Base-by-base conservation (phyloP, 2,329 filamentous ascomycete species). In the Nannizzia gypsea region DNA sequence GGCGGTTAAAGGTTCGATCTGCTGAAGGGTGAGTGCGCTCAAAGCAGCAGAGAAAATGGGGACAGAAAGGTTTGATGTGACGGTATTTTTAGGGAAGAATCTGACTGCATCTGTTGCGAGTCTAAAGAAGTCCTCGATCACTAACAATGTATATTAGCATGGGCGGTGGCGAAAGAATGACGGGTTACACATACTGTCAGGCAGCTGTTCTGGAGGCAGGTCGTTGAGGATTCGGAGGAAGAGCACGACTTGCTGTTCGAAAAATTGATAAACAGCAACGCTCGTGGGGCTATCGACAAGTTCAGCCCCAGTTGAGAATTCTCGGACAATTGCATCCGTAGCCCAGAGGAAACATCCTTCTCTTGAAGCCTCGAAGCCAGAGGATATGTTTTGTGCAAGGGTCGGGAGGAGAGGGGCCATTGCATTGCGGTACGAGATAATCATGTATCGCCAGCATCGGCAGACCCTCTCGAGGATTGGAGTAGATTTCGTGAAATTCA, bases 341-440 rank as follows among this genome's bases (percentile, higher is more conserved):
- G 93, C 92, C 93, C 93, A 99, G n/a, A 99, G 80, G 80, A 99
- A 99, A 72, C 92, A 96, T 11, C 93, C 93, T 74, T 99, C 92
- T 62, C 86, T 83, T 9, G 92, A 96, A 17, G 83, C 81, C 59
- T 87, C 82, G 71, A 99, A 99, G 3, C 92, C 91, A 64, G 81
- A 81, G 0, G 89, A 89, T 60, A 99, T 82, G 73, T 92, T 95
- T 67, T 92, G 88, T 17, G 93, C 95, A 74, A 99, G 84, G 20
- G 84, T 82, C 0, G 88, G 88, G 50, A 99, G 80, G 52, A 99
- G 77, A 24, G 92, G 90, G 13, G 87, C 83, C 79, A 95, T 95
- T 57, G 88, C 88, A 1, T 87, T 93, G 65, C 93, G 84, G 73
- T 97, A 97, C 0, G 91, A 96, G 61, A 97, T 90, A 42, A 99